Conservation (phyloP, 148 eudicot genomes). For the Fagopyrum homotropicum region DNA sequence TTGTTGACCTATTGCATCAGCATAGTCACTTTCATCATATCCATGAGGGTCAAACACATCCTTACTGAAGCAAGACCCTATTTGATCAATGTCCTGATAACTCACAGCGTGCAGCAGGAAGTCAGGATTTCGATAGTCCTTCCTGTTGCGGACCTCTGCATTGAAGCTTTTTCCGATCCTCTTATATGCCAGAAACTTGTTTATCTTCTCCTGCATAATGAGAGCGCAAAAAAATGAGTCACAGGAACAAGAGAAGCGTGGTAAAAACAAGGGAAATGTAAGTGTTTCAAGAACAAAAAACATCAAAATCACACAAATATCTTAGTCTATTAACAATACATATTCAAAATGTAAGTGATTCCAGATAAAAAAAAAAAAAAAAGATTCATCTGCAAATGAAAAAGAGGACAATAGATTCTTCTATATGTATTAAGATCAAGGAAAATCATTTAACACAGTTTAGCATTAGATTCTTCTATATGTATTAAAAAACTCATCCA, state of each 20-base stretch:
- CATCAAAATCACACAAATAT: slow-evolving; percentile 7
- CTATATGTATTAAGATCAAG: neutral
- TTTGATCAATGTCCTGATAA: slow-evolving; percentile 90
- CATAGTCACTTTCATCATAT: slow-evolving; percentile 81
- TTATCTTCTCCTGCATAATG: slow-evolving; percentile 59
- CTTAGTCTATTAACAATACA: too few species aligned
- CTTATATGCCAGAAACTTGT: slow-evolving; percentile 63
- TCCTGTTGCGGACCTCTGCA: slow-evolving; percentile 88
- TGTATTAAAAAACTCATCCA: too few species aligned
- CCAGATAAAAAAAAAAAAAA: neutral
- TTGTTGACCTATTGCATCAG: slow-evolving; percentile 67
- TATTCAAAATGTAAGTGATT: neutral
- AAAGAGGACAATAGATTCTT: neutral
- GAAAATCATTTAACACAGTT: neutral
- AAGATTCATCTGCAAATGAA: neutral
- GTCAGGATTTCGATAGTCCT: slow-evolving; percentile 95
- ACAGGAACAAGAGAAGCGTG: neutral
- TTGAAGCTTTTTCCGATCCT: slow-evolving; percentile 74
- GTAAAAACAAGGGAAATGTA: neutral
- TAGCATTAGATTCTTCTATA: too few species aligned
- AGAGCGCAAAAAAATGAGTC: neutral
- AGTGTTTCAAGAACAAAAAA: neutral
- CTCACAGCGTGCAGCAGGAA: slow-evolving; percentile 96
- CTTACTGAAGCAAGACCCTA: slow-evolving; percentile 89
- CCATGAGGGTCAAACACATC: slow-evolving; percentile 98